These are phyloP conservation scores for Casuarina cunninghamiana DNA, from an alignment of 306 rosid genomes.

Conservation along the genomic window DNA sequence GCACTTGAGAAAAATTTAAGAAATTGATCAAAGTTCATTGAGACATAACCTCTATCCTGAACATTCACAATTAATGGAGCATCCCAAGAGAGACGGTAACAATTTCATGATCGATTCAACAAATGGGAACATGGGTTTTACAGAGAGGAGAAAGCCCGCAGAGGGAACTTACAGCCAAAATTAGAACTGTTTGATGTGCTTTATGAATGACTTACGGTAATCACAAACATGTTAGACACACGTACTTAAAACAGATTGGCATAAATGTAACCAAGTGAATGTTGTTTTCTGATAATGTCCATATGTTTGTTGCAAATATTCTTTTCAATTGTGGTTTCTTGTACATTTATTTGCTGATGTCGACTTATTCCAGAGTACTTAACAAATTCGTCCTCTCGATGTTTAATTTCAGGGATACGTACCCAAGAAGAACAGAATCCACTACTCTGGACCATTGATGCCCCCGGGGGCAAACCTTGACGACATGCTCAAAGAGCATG, in stretches of 20 bases:
- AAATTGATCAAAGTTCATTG: too few relatives aligned
- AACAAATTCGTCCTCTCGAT: not conserved
- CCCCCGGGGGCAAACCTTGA: slow-evolving; percentile 74
- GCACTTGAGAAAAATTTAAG: too few relatives aligned
- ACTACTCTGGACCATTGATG: slow-evolving; percentile 88
- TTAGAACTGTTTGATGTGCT: not conserved
- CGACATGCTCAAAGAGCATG: slow-evolving; percentile 90
- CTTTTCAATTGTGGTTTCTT: not conserved
- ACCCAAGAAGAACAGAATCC: slow-evolving; percentile 74
- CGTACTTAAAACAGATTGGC: not conserved
- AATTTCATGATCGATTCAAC: not conserved
- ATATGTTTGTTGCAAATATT: not conserved
- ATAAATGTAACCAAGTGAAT: not conserved
- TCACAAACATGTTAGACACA: not conserved
- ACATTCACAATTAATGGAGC: not conserved
- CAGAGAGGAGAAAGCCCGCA: not conserved
- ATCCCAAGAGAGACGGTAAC: not conserved
- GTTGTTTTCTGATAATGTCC: not conserved
- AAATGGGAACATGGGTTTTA: too few relatives aligned
- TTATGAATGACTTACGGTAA: not conserved
- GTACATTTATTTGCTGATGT: not conserved
- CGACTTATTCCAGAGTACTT: not conserved
- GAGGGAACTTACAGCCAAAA: not conserved
- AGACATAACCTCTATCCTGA: not conserved
- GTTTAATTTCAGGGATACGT: slow-evolving; percentile 48